Base-by-base conservation (phyloP, 208 protist genomes). In the Trypanosoma cruzi region DNA sequence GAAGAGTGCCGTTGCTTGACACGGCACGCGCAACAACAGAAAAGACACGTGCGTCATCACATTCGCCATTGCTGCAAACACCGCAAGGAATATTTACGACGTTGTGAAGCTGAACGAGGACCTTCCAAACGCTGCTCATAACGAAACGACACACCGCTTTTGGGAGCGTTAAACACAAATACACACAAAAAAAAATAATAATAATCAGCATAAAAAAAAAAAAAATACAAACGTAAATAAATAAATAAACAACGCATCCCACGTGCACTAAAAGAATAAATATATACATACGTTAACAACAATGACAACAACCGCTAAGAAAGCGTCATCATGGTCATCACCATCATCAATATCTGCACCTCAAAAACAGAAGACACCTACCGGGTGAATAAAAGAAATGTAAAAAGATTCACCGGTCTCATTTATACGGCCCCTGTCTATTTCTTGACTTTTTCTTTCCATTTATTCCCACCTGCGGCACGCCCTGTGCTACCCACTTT, bases 71-170 rank as follows among this genome's bases (percentile, higher is more conserved):
- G 48, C 34, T 32, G 55, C 77, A 79, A 13, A 77, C 81, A 16
- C 70, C 28, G 14, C 76, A 64, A 3, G 88, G 88, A 46, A 94
- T 89, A 57, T 90, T 90, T 36, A 91, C 82, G 26, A 94, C 20
- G 58, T 91, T 94, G 79, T 94, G 88, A n/a, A 94, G 71, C 8
- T 81, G 82, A 14, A 88, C 81, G 1, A 85, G 71, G 24, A 94
- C 54, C 18, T 73, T 77, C 82, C 81, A 77, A 37, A 31, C 16
- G 20, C 42, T 52, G 32, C 36, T 49, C 67, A 73, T 65, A 18
- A 36, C 22, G 4, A 57, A 36, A 22, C 2, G 29, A 54, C 10
- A 10, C 11, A 18, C 31, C 4, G 13, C 31, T 50, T 67, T 16
- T 4, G 11, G 46, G 36, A 50, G 10, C 28, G 37, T 24, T 4